These are phyloP conservation scores for Phialophora macrospora DNA, from an alignment of 2,329 filamentous ascomycete genomes.

Conservation along the genomic window DNA sequence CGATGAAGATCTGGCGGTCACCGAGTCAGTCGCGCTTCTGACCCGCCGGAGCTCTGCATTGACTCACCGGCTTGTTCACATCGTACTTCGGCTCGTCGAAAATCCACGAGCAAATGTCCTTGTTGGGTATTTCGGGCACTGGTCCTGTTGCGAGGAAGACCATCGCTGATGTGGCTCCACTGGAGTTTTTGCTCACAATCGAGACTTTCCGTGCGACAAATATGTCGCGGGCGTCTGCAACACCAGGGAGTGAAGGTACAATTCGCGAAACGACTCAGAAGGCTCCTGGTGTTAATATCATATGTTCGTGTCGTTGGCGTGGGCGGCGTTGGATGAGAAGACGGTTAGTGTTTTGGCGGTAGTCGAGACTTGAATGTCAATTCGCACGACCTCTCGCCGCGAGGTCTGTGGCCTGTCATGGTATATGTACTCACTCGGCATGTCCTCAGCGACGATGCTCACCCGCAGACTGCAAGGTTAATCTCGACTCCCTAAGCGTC, in stretches of 20 bases:
- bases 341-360: not conserved
- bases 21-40: not conserved
- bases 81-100: constrained; percentile 58
- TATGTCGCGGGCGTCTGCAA: not conserved
- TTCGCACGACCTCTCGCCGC: not conserved
- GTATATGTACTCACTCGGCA: not conserved
- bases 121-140: constrained; percentile 47
- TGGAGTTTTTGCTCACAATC: not conserved
- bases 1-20: constrained; percentile 50
- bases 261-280: not conserved
- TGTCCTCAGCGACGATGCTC: not conserved
- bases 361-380: not conserved
- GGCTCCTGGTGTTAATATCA: not conserved
- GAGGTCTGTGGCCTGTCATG: not conserved
- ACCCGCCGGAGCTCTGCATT: not conserved
- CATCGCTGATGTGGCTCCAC: not conserved
- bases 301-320: not conserved
- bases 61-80: constrained; percentile 53
- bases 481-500: not conserved
- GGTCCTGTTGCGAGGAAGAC: constrained; percentile 15
- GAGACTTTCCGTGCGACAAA: not conserved
- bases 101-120: constrained; percentile 61
- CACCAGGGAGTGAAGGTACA: not conserved
- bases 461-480: not conserved
- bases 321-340: not conserved